A percentile compares a stretch with the other conserved stretches of the same genome.
Evolutionary conservation across 495 filamentous ascomycete species (phyloP).

Genomic region (Filosporella fistucella): DNA sequence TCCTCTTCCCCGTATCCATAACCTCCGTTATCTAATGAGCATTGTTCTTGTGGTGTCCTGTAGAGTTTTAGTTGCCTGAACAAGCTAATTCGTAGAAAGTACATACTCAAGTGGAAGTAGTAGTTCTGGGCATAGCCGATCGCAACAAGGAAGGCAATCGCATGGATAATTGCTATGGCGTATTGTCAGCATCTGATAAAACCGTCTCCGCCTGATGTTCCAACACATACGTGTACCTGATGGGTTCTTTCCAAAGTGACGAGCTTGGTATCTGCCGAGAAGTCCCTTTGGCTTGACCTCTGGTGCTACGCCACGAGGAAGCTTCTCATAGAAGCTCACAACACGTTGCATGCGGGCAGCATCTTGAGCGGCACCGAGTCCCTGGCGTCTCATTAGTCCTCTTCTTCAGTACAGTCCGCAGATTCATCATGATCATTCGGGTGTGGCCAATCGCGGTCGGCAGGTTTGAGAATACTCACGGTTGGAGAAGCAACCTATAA

Average conservation of each 20-base stretch:
- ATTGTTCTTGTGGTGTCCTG: conserved; percentile 99
- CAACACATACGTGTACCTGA: conserved; percentile 83
- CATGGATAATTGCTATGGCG: conserved; percentile 73
- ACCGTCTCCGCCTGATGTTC: too few species aligned
- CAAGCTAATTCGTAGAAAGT: neutral
- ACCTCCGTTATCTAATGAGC: conserved; percentile 63
- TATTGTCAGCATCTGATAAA: conserved; percentile 11
- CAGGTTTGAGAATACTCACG: conserved; percentile 56
- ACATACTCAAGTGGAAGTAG: conserved; percentile 98
- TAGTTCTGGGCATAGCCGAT: conserved; percentile 94
- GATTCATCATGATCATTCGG: neutral
- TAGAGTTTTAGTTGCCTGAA: conserved; percentile 28
- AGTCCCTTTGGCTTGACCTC: conserved; percentile 73
- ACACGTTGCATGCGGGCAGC: conserved; percentile 93
- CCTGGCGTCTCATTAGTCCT: conserved; percentile 49
- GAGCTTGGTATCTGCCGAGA: conserved; percentile 81
- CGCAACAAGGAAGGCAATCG: conserved; percentile 67
- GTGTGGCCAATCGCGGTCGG: neutral
- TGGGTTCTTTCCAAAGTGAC: conserved; percentile 91
- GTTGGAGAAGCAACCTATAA: conserved; percentile 83
- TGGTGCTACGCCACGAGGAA: conserved; percentile 85
- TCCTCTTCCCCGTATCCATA: neutral
- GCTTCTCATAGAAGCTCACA: conserved; percentile 96
- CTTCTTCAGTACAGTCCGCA: too few species aligned
- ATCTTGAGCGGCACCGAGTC: conserved; percentile 88